Evolutionary conservation across 2,329 filamentous ascomycete species (phyloP).

Genomic region (Monilinia aucupariae): DNA sequence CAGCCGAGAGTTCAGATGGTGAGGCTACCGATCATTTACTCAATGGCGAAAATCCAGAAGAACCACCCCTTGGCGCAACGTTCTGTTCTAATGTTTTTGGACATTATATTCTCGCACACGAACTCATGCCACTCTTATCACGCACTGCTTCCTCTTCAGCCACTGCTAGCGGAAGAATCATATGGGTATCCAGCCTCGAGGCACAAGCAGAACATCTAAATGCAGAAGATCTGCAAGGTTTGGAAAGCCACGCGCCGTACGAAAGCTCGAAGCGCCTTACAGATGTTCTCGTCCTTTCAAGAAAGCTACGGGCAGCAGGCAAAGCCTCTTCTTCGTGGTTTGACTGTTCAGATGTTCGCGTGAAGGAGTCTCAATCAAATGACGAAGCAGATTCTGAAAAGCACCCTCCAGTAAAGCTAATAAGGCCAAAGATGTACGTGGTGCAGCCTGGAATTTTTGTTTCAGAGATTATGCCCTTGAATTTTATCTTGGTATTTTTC

Average conservation of each 20-base stretch:
- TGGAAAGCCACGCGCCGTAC: conserved; percentile 60
- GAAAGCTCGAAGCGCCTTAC: conserved; percentile 84
- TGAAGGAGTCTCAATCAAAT: background rate
- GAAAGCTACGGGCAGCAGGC: conserved; percentile 57
- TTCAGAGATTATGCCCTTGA: conserved; percentile 74
- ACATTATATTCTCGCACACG: conserved; percentile 83
- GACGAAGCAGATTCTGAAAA: conserved; percentile 26
- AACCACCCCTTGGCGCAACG: conserved; percentile 67
- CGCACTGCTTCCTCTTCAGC: conserved; percentile 26
- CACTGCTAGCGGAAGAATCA: conserved; percentile 43
- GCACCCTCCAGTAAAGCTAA: conserved; percentile 15
- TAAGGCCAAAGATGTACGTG: conserved; percentile 65
- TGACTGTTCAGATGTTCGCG: conserved; percentile 33
- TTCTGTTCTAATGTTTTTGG: conserved; percentile 94
- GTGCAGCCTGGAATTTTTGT: conserved; percentile 82
- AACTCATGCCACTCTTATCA: conserved; percentile 66
- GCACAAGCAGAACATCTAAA: conserved; percentile 44
- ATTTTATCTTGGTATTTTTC: conserved; percentile 60
- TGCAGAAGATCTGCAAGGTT: conserved; percentile 73
- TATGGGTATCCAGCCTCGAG: conserved; percentile 86
- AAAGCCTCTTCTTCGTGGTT: conserved; percentile 56
- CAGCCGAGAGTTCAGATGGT: conserved; percentile 12
- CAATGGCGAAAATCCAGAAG: conserved; percentile 32
- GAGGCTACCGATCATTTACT: conserved; percentile 31
- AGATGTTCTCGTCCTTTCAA: conserved; percentile 74